Conservation (phyloP, 164 flowering plant genomes). For the Paratinospora sagittata region DNA sequence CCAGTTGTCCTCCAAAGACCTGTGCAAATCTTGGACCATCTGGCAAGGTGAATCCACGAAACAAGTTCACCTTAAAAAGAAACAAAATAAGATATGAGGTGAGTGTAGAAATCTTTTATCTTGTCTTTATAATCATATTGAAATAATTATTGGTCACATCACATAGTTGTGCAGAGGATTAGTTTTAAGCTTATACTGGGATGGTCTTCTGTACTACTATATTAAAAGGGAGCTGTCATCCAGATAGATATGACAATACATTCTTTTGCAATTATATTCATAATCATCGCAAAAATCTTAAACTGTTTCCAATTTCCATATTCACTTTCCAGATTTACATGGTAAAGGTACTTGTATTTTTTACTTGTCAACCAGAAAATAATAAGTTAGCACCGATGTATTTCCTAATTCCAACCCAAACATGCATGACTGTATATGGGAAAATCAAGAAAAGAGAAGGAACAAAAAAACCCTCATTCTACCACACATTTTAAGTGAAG, state of each 20-base stretch:
- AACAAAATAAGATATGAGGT: constrained; percentile 6
- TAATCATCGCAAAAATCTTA: neutral
- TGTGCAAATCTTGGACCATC: constrained; percentile 81
- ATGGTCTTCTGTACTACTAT: no score
- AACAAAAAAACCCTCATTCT: neutral
- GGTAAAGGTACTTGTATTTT: neutral
- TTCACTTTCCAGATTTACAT: neutral
- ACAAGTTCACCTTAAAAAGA: constrained; percentile 62
- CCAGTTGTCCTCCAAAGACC: constrained; percentile 90
- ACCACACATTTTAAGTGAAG: neutral
- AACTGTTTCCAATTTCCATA: neutral
- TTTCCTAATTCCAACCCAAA: neutral
- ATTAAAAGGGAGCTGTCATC: no score
- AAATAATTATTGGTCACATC: neutral
- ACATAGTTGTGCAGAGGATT: neutral
- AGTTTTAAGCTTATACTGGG: no score
- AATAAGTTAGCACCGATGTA: neutral
- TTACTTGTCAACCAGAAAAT: neutral
- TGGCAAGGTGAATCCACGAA: constrained; percentile 76
- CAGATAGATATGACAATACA: no score
- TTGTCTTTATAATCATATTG: neutral
- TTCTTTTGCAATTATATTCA: no score
- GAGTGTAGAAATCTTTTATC: neutral
- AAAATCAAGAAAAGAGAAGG: neutral
- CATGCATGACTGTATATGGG: neutral